A percentile compares a stretch with the other conserved stretches of the same genome.
These are phyloP conservation scores for Mycena rosella DNA, from an alignment of 768 basidiomycete genomes.

Conservation along the genomic window DNA sequence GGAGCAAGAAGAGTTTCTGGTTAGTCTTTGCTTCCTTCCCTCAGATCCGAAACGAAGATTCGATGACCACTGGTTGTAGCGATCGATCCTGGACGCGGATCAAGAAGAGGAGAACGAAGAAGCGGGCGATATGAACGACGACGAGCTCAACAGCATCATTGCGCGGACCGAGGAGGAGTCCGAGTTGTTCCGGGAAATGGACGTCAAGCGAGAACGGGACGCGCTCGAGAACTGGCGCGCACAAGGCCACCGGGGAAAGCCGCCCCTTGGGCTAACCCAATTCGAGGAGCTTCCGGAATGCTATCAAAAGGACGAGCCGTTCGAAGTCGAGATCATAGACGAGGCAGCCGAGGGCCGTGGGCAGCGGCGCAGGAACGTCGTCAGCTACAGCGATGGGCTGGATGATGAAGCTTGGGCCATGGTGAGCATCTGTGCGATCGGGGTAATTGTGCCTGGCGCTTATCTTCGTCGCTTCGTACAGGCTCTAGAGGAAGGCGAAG, in stretches of 20 bases:
- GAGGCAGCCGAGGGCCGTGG: slow-evolving; percentile 84
- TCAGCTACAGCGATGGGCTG: slow-evolving; percentile 94
- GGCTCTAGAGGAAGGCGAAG: slow-evolving; percentile 88
- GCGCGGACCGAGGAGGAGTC: slow-evolving; percentile 87
- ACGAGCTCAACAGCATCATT: slow-evolving; percentile 94
- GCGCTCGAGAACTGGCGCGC: slow-evolving; percentile 75
- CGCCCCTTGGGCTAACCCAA: slow-evolving; percentile 82
- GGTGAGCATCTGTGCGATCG: slow-evolving; percentile 54
- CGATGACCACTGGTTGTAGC: slow-evolving; percentile 60
- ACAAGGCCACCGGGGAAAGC: slow-evolving; percentile 81
- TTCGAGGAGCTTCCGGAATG: slow-evolving; percentile 93
- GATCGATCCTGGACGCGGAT: slow-evolving; percentile 90
- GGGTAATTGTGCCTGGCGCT: slow-evolving; percentile 11
- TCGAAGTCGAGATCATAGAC: slow-evolving; percentile 73
- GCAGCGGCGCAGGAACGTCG: slow-evolving; percentile 83
- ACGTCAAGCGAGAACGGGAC: slow-evolving; percentile 81
- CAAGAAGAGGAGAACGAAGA: slow-evolving; percentile 93
- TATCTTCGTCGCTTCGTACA: slow-evolving; percentile 40
- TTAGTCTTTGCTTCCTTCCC: slow-evolving; percentile 50
- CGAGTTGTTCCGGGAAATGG: slow-evolving; percentile 84
- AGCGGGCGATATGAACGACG: slow-evolving; percentile 92
- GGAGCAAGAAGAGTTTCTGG: slow-evolving; percentile 96
- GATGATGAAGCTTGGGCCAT: slow-evolving; percentile 95
- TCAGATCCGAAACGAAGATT: slow-evolving; percentile 17
- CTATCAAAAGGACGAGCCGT: slow-evolving; percentile 88